Conservation (phyloP, 192 early-diverging fungal species). For the Hyaloraphidium curvatum region DNA sequence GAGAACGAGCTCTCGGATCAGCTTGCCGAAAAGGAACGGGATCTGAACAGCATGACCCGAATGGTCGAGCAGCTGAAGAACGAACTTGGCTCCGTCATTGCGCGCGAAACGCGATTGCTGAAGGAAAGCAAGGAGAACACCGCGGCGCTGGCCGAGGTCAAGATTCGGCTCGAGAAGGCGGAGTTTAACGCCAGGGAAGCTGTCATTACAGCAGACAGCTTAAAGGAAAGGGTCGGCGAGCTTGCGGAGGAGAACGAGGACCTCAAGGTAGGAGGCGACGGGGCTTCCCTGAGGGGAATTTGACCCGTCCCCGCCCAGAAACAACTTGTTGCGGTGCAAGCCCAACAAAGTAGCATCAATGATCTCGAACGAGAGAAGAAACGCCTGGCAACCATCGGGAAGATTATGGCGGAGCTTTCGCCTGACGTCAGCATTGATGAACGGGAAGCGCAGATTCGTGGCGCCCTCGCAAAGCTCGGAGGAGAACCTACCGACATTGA, state of each 20-base stretch:
- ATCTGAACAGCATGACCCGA: conserved; percentile 42
- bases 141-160: conserved; percentile 50
- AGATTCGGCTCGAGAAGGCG: conserved; percentile 71
- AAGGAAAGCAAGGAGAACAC: conserved; percentile 54
- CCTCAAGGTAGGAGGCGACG: conserved; percentile 55
- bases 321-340: too few species aligned
- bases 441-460: conserved; percentile 55
- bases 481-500: too few species aligned
- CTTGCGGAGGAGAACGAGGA: conserved; percentile 50
- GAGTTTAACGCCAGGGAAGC: conserved; percentile 77
- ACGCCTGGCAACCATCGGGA: too few species aligned
- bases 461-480: conserved; percentile 31
- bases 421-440: conserved; percentile 26
- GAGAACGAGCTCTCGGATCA: conserved; percentile 93
- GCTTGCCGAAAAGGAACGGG: conserved; percentile 76
- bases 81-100: conserved; percentile 49
- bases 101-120: conserved; percentile 28
- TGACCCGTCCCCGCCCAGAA: too few species aligned
- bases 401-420: conserved; percentile 4
- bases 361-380: too few species aligned
- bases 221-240: conserved; percentile 71
- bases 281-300: too few species aligned
- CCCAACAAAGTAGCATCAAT: too few species aligned
- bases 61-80: conserved; percentile 40
- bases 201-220: conserved; percentile 67